These are phyloP conservation scores for Amanita subjunquillea DNA, from an alignment of 768 basidiomycete species.

Conservation along the genomic window DNA sequence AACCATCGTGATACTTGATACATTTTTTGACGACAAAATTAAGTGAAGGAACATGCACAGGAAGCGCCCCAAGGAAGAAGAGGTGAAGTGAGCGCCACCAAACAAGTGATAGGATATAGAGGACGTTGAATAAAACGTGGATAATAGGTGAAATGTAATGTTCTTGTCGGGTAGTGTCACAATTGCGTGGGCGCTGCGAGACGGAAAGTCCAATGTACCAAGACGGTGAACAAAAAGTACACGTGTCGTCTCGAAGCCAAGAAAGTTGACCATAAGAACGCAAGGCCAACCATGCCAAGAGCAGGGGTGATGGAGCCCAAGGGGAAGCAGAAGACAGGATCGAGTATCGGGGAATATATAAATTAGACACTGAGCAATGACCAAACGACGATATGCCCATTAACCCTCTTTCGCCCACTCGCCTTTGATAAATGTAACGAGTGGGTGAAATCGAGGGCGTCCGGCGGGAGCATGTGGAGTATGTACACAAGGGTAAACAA, in stretches of 20 bases:
- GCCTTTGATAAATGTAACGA: conserved; percentile 7
- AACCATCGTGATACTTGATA: conserved; percentile 7
- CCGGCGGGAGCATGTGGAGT: conserved; percentile 4
- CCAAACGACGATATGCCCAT: conserved; percentile 6
- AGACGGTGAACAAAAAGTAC: conserved; percentile 2
- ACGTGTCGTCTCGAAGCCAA: background rate
- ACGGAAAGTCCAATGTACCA: background rate
- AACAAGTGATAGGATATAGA: conserved; percentile 3
- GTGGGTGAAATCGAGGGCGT: background rate
- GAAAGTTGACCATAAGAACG: background rate
- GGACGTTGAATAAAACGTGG: background rate
- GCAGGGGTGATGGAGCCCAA: background rate
- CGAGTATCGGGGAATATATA: conserved; percentile 4
- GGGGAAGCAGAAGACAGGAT: conserved; percentile 2
- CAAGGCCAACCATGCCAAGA: background rate
- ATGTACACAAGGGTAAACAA: conserved; percentile 4
- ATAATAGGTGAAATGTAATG: conserved; percentile 5
- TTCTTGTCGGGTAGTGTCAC: conserved; percentile 5
- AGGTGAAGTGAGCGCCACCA: background rate
- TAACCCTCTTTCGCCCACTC: conserved; percentile 4
- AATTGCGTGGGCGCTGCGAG: conserved; percentile 3
- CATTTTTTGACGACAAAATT: conserved; percentile 5
- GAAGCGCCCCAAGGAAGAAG: background rate
- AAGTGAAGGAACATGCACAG: background rate
- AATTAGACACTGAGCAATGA: conserved; percentile 8